Conservation (phyloP, 2,329 filamentous ascomycete species). For the Curvularia eragrostidis region DNA sequence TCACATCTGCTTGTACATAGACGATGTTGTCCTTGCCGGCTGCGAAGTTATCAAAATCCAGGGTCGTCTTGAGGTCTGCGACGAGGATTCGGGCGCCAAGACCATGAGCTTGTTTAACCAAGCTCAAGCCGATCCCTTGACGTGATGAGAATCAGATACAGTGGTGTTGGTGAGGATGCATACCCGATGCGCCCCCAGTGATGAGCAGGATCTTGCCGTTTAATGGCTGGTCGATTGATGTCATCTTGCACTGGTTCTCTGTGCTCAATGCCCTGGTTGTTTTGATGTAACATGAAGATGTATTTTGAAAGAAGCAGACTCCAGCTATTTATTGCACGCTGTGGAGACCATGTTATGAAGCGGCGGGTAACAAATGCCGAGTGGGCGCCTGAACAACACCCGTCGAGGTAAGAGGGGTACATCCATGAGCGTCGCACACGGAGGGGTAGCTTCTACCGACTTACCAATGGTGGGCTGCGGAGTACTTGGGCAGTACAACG, state of each 20-base stretch:
- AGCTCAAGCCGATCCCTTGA: constrained; percentile 44
- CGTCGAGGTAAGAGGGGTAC: neutral
- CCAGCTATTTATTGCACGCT: neutral
- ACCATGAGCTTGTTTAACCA: constrained; percentile 37
- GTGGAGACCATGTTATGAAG: neutral
- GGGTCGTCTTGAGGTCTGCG: constrained; percentile 35
- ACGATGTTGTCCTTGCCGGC: constrained; percentile 31
- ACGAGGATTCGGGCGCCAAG: constrained; percentile 35
- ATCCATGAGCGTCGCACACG: neutral
- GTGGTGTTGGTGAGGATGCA: neutral
- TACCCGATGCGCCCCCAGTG: constrained; percentile 48
- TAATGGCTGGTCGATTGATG: constrained; percentile 40
- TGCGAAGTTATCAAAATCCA: constrained; percentile 28
- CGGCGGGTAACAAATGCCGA: constrained; percentile 1
- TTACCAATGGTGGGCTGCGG: neutral
- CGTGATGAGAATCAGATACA: neutral
- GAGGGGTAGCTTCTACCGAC: neutral
- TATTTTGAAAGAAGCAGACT: neutral
- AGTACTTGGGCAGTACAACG: neutral
- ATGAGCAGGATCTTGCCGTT: constrained; percentile 44
- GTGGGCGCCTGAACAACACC: neutral
- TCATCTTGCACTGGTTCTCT: neutral
- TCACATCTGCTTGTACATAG: constrained; percentile 39
- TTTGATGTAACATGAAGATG: neutral
- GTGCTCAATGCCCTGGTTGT: neutral